Evolutionary conservation across 83 land plant species (phyloP).

Genomic region (Picea mariana): DNA sequence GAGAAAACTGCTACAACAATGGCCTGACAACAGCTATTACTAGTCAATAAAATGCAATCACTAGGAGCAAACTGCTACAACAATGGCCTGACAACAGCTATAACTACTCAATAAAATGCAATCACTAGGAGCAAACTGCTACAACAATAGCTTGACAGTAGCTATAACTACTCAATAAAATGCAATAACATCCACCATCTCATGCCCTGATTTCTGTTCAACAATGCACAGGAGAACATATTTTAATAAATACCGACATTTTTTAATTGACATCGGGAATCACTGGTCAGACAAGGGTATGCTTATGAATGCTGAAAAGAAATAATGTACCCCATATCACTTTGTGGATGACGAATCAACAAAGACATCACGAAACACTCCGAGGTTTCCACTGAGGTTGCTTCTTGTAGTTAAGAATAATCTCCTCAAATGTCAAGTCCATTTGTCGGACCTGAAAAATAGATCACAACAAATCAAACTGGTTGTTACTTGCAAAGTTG

Average conservation of each 20-base stretch:
- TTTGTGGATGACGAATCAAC: conserved; percentile 40
- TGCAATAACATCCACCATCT: conserved; percentile 86
- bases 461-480: neutral
- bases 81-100: too few relatives aligned
- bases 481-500: neutral
- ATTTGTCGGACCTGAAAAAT: conserved; percentile 71
- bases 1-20: too few relatives aligned
- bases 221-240: neutral
- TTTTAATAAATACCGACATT: neutral
- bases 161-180: conserved; percentile 90
- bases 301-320: neutral
- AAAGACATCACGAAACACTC: conserved; percentile 87
- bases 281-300: neutral
- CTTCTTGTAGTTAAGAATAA: conserved; percentile 75
- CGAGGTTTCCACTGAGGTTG: conserved; percentile 92
- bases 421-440: conserved; percentile 79
- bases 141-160: conserved; percentile 69
- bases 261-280: neutral
- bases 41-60: too few relatives aligned
- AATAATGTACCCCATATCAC: conserved; percentile 48
- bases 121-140: conserved; percentile 65
- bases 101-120: too few relatives aligned
- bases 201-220: conserved; percentile 68
- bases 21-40: too few relatives aligned
- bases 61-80: too few relatives aligned